These are phyloP conservation scores for Phytophthora litchii DNA, from an alignment of 352 stramenopile species.

Conservation along the genomic window DNA sequence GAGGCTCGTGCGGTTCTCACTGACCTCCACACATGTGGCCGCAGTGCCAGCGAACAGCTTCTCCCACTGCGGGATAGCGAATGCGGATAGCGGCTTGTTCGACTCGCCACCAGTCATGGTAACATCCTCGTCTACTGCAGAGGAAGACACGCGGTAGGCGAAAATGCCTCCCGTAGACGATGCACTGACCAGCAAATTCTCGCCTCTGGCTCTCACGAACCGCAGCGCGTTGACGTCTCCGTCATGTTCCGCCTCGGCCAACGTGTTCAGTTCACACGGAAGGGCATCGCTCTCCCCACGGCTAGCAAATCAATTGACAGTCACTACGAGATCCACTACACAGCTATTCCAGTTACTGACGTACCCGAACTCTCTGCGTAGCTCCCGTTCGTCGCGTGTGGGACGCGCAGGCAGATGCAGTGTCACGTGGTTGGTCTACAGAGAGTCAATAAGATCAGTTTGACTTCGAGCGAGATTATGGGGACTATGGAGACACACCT, in stretches of 20 bases:
- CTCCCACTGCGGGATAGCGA: conserved; percentile 67
- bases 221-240: conserved; percentile 72
- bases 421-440: conserved; percentile 54
- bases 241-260: conserved; percentile 52
- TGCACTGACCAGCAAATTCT: conserved; percentile 67
- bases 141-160: conserved; percentile 45
- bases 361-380: conserved; percentile 54
- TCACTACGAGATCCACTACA: not conserved
- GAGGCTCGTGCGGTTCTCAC: conserved; percentile 47
- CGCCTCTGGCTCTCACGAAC: conserved; percentile 47
- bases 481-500: conserved; percentile 29
- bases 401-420: conserved; percentile 57
- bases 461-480: not conserved
- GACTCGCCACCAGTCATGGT: conserved; percentile 19
- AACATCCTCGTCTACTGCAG: conserved; percentile 19
- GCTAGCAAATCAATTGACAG: conserved; percentile 14
- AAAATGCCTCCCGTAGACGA: conserved; percentile 60
- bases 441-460: not conserved
- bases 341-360: conserved; percentile 5
- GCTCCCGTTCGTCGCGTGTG: conserved; percentile 48
- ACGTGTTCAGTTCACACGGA: conserved; percentile 47
- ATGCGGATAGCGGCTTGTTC: conserved; percentile 10
- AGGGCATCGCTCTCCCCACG: conserved; percentile 11
- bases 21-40: conserved; percentile 67
- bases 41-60: conserved; percentile 46